Base-by-base conservation (phyloP, 331 rosid species). In the Erythrophleum ivorense region DNA sequence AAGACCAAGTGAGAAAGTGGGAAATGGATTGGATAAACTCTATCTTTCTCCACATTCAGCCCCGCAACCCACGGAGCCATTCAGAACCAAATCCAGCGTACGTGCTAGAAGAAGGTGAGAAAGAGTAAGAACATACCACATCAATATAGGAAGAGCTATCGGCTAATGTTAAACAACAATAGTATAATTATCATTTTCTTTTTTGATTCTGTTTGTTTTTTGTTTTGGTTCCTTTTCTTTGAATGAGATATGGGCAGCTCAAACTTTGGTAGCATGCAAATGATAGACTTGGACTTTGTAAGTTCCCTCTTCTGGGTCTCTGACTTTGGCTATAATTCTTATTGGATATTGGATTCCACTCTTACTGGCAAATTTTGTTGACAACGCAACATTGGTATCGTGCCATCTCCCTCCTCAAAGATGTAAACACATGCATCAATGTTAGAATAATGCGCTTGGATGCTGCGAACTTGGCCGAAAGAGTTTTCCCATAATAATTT, bases 21-120 rank as follows among this genome's bases (percentile, higher is more conserved):
- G 73, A 69, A 81, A 38, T 74, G 71, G 72, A 78, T 66, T 74
- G 86, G 92, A 92, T 91, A 89, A 88, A 85, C 88, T 77, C 94
- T 84, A 83, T 87, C 88, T 86, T 62, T 80, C 86, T 82, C 88
- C 91, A 82, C 88, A 84, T 13, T 86, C 91, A 90, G 69, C 95
- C 83, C 80, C 81, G 49, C 77, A 76, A 66, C 66, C 63, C 57
- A 21, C 10, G 74, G 54, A 75, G 65, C 45, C 73, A 58, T 46
- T 6, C 76, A 58, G 43, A 72, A 82, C 29, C 29, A 24, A 24
- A 24, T 24, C 52, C 53, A 54, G 21, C 50, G 64, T 38, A 10
- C 71, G 43, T 73, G 62, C 60, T 74, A 78, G 75, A 54, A 29
- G 55, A 10, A 1, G 38, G 13, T 1, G 36, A 41, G n/a, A 72